These are phyloP conservation scores for Hypoxylon crocopeplum DNA, from an alignment of 495 filamentous ascomycete genomes.

Conservation along the genomic window DNA sequence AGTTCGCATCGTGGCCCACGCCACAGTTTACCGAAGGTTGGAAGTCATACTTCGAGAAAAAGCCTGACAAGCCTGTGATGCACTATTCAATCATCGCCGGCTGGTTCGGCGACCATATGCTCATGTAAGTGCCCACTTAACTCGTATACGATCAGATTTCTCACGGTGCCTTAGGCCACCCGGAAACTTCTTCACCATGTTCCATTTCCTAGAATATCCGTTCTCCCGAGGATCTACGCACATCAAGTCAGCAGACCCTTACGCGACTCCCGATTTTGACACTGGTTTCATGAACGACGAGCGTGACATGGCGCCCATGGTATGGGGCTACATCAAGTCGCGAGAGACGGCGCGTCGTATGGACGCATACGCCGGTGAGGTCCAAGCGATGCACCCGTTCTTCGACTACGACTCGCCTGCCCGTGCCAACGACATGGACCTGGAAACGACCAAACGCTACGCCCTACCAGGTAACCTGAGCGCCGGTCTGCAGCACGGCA, in stretches of 20 bases:
- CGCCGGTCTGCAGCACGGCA: constrained; percentile 68
- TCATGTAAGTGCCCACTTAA: constrained; percentile 50
- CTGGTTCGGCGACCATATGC: constrained; percentile 73
- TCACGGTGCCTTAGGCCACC: constrained; percentile 53
- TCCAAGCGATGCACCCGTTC: constrained; percentile 69
- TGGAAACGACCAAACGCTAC: constrained; percentile 75
- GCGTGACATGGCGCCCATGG: constrained; percentile 82
- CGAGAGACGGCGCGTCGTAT: constrained; percentile 81
- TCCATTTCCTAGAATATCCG: constrained; percentile 85
- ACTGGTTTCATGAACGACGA: constrained; percentile 87
- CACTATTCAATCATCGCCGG: constrained; percentile 76
- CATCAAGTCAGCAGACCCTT: constrained; percentile 73
- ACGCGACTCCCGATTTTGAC: constrained; percentile 80
- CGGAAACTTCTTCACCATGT: constrained; percentile 88
- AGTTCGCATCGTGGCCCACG: constrained; percentile 70
- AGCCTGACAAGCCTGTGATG: constrained; percentile 88
- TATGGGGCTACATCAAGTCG: constrained; percentile 88
- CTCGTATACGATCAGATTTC: neutral
- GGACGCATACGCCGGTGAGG: constrained; percentile 80
- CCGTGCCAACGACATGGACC: constrained; percentile 73
- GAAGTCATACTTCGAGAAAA: constrained; percentile 84
- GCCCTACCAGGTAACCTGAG: constrained; percentile 75
- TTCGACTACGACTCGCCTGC: constrained; percentile 73
- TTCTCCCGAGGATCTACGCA: constrained; percentile 79
- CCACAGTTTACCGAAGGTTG: constrained; percentile 73